Evolutionary conservation across 495 filamentous ascomycete genomes (phyloP).

Genomic region (Annulohypoxylon moriforme): DNA sequence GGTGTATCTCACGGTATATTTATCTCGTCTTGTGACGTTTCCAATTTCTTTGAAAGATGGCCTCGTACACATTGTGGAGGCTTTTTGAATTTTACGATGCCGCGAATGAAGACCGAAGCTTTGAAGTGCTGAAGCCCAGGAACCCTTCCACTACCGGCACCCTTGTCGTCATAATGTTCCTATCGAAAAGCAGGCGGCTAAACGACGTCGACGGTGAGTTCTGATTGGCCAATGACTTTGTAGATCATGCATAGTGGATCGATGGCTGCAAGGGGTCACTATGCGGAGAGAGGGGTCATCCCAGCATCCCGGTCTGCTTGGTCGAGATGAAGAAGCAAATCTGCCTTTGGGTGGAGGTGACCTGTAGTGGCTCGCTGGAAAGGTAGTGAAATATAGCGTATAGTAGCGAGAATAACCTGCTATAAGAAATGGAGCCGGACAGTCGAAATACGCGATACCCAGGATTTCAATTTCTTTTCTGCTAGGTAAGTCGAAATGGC

Average conservation of each 20-base stretch:
- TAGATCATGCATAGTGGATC: conserved; percentile 6
- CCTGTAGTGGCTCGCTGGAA: too few relatives aligned
- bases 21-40: not conserved
- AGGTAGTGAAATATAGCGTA: too few relatives aligned
- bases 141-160: not conserved
- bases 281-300: not conserved
- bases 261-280: conserved; percentile 7
- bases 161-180: conserved; percentile 1
- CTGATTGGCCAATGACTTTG: not conserved
- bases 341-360: too few relatives aligned
- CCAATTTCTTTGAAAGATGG: not conserved
- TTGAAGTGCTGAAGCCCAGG: not conserved
- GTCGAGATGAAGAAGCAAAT: not conserved
- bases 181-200: conserved; percentile 8
- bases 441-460: too few relatives aligned
- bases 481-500: too few relatives aligned
- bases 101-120: not conserved
- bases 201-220: not conserved
- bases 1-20: not conserved
- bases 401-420: too few relatives aligned
- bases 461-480: too few relatives aligned
- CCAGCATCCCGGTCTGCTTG: too few relatives aligned
- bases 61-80: not conserved
- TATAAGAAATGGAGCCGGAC: too few relatives aligned
- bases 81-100: not conserved